These are phyloP conservation scores for bread wheat (Triticum aestivum) DNA, from an alignment of 176 grass and related monocot species.

Conservation along the genomic window IWGSC_CS_RefSeq_v2.1 NC_057814.1:219407209-219407708, in stretches of 20 bases:
- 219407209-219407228: not conserved
- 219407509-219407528: conserved; percentile 96
- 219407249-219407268: conserved; percentile 58
- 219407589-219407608: not conserved
- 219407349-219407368: not conserved
- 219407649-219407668: too few species aligned
- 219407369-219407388: not conserved
- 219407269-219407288: conserved; percentile 90
- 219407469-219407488: conserved; percentile 84
- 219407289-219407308: conserved; percentile 98
- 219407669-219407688: not conserved
- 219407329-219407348: not conserved
- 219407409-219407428: conserved; percentile 68
- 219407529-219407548: conserved; percentile 83
- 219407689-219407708: conserved; percentile 7
- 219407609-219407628: not conserved
- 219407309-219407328: conserved; percentile 80
- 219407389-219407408: not conserved
- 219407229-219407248: conserved; percentile 48
- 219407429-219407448: conserved; percentile 82
- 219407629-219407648: conserved; percentile 1
- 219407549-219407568: conserved; percentile 93
- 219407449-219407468: conserved; percentile 57
- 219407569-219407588: conserved; percentile 55
- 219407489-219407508: conserved; percentile 85